A percentile compares a stretch with the other conserved stretches of the same genome.
Conservation (phyloP, 768 basidiomycete species). For the Tricholoma sp. region DNA sequence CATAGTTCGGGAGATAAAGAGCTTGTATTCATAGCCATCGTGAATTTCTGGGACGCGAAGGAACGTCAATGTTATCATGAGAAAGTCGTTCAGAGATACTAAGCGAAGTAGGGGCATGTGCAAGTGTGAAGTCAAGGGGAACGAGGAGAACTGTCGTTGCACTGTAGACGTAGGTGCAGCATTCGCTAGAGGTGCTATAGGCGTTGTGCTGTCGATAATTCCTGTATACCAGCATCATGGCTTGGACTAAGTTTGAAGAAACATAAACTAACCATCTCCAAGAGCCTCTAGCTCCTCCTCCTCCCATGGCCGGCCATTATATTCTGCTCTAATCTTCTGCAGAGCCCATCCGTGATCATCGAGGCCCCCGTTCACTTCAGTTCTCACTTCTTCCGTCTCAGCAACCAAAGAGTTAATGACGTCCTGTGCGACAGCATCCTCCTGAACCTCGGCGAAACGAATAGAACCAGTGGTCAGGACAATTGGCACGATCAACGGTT, state of each 20-base stretch:
- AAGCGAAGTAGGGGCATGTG: slow-evolving; percentile 65
- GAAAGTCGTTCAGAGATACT: slow-evolving; percentile 60
- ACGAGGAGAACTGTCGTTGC: slow-evolving; percentile 62
- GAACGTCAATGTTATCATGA: slow-evolving; percentile 52
- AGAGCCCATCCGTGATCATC: slow-evolving; percentile 63
- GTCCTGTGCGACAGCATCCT: slow-evolving; percentile 53
- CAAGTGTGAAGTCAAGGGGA: slow-evolving; percentile 62
- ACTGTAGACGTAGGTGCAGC: slow-evolving; percentile 26
- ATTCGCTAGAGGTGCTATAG: slow-evolving; percentile 50
- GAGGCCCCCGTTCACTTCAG: slow-evolving; percentile 53
- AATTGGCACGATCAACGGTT: slow-evolving; percentile 51
- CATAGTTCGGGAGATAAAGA: slow-evolving; percentile 57
- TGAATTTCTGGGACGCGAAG: slow-evolving; percentile 72
- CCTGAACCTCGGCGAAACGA: slow-evolving; percentile 55
- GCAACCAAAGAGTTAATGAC: slow-evolving; percentile 49
- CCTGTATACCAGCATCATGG: slow-evolving; percentile 29
- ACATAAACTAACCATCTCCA: slow-evolving; percentile 45
- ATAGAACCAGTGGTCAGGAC: slow-evolving; percentile 53
- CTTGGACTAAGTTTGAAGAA: background rate
- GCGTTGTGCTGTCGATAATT: slow-evolving; percentile 37
- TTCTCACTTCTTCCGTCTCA: slow-evolving; percentile 39
- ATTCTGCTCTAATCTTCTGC: slow-evolving; percentile 57
- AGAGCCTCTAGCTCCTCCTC: slow-evolving; percentile 63
- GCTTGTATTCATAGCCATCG: slow-evolving; percentile 62
- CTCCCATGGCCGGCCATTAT: slow-evolving; percentile 60